Conservation (phyloP, 2,329 filamentous ascomycete species). For the Esteya vermicola region DNA sequence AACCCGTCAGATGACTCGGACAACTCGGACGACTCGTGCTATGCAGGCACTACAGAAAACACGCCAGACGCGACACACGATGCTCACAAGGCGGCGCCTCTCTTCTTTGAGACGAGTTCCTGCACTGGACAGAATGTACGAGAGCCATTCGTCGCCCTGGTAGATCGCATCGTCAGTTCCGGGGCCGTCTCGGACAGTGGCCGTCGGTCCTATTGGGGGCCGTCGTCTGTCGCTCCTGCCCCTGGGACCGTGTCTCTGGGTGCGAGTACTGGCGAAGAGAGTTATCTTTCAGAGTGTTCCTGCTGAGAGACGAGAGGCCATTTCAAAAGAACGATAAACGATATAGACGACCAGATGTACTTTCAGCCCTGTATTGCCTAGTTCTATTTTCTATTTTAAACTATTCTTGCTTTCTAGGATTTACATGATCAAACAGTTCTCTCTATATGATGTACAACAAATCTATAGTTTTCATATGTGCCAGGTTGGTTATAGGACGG, state of each 20-base stretch:
- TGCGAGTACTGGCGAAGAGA: background rate
- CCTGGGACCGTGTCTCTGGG: conserved; percentile 9
- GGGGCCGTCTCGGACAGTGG: no score
- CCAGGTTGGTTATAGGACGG: background rate
- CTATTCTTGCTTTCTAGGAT: no score
- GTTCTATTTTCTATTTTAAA: no score
- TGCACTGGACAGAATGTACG: conserved; percentile 37
- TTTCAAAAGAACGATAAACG: background rate
- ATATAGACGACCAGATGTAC: no score
- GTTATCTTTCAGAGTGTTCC: conserved; percentile 6
- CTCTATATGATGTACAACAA: background rate
- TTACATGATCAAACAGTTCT: background rate
- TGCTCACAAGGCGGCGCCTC: conserved; percentile 12
- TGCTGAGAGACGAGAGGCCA: background rate
- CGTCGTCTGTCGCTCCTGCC: conserved; percentile 3
- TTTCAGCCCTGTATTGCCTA: no score
- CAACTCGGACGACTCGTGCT: no score
- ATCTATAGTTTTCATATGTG: background rate
- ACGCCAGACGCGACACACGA: no score
- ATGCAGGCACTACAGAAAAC: no score
- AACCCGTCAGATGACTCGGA: no score
- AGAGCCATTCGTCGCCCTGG: conserved; percentile 35
- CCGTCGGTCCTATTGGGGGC: no score
- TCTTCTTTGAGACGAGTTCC: conserved; percentile 39
- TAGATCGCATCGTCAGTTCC: conserved; percentile 28